A percentile compares a stretch with the other conserved stretches of the same genome.
These are phyloP conservation scores for Aschersonia sp. DNA, from an alignment of 2,329 filamentous ascomycete genomes.

Conservation along the genomic window DNA sequence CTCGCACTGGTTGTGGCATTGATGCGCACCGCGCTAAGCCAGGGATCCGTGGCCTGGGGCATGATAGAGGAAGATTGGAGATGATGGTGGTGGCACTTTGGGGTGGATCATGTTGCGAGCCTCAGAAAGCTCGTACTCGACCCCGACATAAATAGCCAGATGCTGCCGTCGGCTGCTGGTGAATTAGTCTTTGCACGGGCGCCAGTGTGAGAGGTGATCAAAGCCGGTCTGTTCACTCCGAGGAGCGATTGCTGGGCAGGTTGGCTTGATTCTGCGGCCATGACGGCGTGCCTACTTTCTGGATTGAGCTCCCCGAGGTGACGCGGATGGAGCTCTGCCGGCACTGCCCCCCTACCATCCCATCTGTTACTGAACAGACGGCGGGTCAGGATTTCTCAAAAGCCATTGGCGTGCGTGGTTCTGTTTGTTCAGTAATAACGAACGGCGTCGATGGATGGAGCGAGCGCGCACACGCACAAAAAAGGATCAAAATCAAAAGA, in stretches of 20 bases:
- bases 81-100: not conserved
- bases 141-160: not conserved
- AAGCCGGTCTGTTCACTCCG: no score
- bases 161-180: not conserved
- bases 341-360: no score
- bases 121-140: not conserved
- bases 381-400: no score
- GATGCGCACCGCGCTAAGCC: conserved; percentile 13
- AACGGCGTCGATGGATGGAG: not conserved
- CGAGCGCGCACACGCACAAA: not conserved
- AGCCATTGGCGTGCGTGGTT: no score
- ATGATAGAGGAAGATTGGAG: not conserved
- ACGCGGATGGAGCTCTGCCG: no score
- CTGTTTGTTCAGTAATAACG: no score
- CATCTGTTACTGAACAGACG: no score
- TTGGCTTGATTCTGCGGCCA: no score
- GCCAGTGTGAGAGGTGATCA: no score
- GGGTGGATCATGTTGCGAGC: not conserved
- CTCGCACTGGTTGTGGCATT: conserved; percentile 13
- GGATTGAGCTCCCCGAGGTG: no score
- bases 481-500: not conserved
- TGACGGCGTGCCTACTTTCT: no score
- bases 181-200: not conserved
- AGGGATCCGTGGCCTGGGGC: conserved; percentile 1
- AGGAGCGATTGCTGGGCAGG: no score